A percentile compares a stretch with the other conserved stretches of the same genome.
These are phyloP conservation scores for Backusella luteola DNA, from an alignment of 192 early-diverging fungal species.

Conservation along the genomic window DNA sequence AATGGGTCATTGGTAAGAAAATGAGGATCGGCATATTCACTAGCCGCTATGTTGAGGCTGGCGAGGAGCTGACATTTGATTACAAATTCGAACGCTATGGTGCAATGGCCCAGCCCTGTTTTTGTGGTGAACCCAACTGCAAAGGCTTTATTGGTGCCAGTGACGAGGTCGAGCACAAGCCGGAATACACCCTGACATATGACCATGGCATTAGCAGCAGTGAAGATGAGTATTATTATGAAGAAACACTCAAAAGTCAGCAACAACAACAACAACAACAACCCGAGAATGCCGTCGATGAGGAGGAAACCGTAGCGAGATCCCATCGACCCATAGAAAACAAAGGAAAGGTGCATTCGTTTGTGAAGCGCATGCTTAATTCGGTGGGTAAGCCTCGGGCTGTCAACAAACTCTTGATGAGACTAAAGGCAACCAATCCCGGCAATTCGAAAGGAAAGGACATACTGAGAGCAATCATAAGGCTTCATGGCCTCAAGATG, in stretches of 20 bases:
- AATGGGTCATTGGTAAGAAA: constrained; percentile 93
- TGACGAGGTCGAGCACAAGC: constrained; percentile 37
- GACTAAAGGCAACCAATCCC: constrained; percentile 58
- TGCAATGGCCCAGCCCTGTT: constrained; percentile 87
- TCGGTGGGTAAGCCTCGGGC: constrained; percentile 50
- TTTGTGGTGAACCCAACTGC: constrained; percentile 85
- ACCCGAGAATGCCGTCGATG: background rate
- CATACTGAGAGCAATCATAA: constrained; percentile 57
- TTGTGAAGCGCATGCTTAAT: constrained; percentile 72
- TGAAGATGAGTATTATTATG: constrained; percentile 3
- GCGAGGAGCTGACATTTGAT: constrained; percentile 95
- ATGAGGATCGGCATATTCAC: constrained; percentile 95
- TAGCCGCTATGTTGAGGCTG: constrained; percentile 65
- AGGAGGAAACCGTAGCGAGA: constrained; percentile 31
- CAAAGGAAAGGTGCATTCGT: constrained; percentile 67
- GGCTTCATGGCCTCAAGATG: constrained; percentile 68
- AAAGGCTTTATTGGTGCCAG: constrained; percentile 87
- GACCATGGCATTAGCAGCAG: background rate
- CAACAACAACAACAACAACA: background rate
- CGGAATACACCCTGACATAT: constrained; percentile 39
- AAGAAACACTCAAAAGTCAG: background rate
- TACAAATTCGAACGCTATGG: constrained; percentile 97
- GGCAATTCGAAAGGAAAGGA: constrained; percentile 20
- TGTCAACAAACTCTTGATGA: constrained; percentile 58
- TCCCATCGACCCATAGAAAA: constrained; percentile 50